Conservation (phyloP, 768 basidiomycete species). For the Ephemerocybe angulata region DNA sequence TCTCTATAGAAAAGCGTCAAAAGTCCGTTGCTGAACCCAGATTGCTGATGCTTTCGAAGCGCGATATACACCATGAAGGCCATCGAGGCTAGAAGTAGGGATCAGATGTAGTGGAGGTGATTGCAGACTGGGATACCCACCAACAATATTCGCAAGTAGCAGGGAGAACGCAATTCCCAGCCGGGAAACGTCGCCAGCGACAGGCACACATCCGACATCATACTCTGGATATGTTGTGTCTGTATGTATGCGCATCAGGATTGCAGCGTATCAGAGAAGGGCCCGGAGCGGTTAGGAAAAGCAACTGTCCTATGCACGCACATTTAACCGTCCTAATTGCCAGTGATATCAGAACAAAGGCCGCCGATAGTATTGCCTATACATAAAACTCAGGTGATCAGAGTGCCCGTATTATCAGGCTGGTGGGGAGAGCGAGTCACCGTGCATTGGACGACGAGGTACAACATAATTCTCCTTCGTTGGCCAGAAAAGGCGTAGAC, state of each 20-base stretch:
- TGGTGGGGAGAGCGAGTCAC: neutral
- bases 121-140: neutral
- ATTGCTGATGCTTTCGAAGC: neutral
- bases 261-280: too few relatives aligned
- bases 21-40: neutral
- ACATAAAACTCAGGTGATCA: neutral
- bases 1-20: neutral
- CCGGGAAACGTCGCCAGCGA: too few relatives aligned
- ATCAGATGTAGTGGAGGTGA: neutral
- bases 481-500: neutral
- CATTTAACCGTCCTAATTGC: too few relatives aligned
- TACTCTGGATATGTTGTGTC: too few relatives aligned
- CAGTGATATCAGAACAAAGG: neutral
- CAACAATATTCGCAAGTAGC: neutral
- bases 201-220: too few relatives aligned
- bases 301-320: too few relatives aligned
- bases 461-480: neutral
- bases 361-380: neutral
- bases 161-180: neutral
- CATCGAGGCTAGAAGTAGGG: neutral
- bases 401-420: neutral
- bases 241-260: too few relatives aligned
- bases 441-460: neutral
- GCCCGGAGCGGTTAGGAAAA: too few relatives aligned
- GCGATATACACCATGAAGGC: constrained; percentile 1